Base-by-base conservation (phyloP, 2,329 filamentous ascomycete genomes). In the Elsinoe ampelina region DNA sequence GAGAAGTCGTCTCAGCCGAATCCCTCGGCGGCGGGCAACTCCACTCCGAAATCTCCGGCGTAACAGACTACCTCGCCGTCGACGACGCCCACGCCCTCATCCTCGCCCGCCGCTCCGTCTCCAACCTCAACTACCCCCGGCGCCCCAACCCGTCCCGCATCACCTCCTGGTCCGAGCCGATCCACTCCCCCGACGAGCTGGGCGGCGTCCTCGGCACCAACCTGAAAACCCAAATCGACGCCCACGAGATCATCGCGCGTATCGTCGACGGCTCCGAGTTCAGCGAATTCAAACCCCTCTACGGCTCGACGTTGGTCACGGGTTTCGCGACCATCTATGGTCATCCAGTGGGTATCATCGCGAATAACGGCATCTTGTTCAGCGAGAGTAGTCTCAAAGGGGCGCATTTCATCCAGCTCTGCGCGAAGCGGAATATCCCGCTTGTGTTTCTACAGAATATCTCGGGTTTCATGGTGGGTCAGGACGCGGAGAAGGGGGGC, bases 401-500 rank as follows among this genome's bases (percentile, higher is more conserved):
- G 35, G 90, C 93, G 0, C 93, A 98, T 73, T 98, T 98, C 71
- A 89, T 97, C 65, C 89, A 98, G 72, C 82, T 98, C 3, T 97
- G 92, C 75, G 80, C 86, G 30, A 90, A 96, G 72, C 86, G 93
- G 57, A 84, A 88, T 55, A 87, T 97, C 57, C 92, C 93, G 1
- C 77, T 97, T 8, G 80, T 97, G 52, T 97, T 97, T 73, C 76
- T 98, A 17, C 93, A 98, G 71, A 97, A 98, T 71, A 97, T 98
- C 68, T 86, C 85, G 5, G 93, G 93, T 42, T 98, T 98, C 80
- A 98, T 98, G 93, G 93, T 98, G 32, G 93, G 93, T 42, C 81
- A 83, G 15, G 89, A 93, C 65, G 90, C 92, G 0, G 93, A 98
- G 73, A 86, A 87, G 56, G 92, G 92, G 54, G 93, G 93, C 11